Evolutionary conservation across 2,329 filamentous ascomycete genomes (phyloP), one percentile per base, ranked within the genome.

Genomic region (Colletotrichum sp.): DNA sequence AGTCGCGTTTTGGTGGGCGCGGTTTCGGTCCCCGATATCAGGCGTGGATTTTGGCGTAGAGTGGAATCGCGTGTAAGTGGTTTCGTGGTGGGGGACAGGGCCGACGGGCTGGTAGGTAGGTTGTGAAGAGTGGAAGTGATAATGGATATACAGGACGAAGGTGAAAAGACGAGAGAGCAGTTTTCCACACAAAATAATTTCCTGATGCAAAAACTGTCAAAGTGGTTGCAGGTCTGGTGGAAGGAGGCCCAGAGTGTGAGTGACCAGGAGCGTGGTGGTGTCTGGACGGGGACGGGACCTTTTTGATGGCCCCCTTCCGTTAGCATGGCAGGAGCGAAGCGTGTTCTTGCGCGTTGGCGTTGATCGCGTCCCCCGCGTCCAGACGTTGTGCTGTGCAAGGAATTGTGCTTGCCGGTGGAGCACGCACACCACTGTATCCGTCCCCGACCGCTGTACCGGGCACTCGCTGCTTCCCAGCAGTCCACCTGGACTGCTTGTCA

Each of bases 201-300:
- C 39, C 36, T 52, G 55, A 67, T 43, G 66, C 52, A 76, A 75
- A 74, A 48, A 73, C 36, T 55, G 36, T 52, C 66, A 70, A 74
- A 73, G 28, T 74, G 68, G 75, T 72, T 75, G 75, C 66, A 80
- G 80, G 81, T 78, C 81, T 75, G 77, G 74, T 78, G 70, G 72
- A 76, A 78, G 73, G 78, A 78, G 78, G 77, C 76, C 81, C 76
- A 56, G 75, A 75, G 75, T 74, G 78, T 77, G 66, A 25, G 52
- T 28, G 34, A 18, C 43, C 22, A 30, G 16, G 65, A 36, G 27
- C 36, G 36, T 28, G 25, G 62, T 48, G 13, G 61, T 52, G 75
- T 74, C 72, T 69, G 67, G 74, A 77, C 77, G 77, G 80, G 78
- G 77, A 78, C 77, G 76, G 80, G 74, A 66, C 79, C 79, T 82